A percentile compares a stretch with the other conserved stretches of the same genome.
Conservation (phyloP, 257 asterid species). For the Plectranthus barbatus region DNA sequence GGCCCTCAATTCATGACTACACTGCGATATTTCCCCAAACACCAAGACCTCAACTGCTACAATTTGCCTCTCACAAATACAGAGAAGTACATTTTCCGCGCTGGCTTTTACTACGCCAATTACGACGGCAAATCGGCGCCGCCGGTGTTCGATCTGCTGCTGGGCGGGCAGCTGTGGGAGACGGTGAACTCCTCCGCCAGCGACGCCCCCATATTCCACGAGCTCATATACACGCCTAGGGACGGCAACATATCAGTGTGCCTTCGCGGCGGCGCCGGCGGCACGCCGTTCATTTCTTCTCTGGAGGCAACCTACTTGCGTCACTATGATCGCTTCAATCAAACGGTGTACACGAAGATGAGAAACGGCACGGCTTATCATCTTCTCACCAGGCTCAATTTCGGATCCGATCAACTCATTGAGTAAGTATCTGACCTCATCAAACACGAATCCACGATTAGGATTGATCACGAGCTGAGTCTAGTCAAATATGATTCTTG, state of each 20-base stretch:
- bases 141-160: background rate
- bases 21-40: background rate
- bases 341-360: background rate
- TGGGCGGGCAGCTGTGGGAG: background rate
- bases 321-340: background rate
- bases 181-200: background rate
- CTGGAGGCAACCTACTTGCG: background rate
- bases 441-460: background rate
- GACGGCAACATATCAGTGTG: background rate
- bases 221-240: background rate
- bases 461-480: too few species aligned
- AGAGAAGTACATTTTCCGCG: background rate
- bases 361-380: background rate
- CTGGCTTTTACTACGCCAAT: slow-evolving; percentile 3
- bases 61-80: background rate
- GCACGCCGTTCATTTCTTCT: background rate
- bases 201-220: background rate
- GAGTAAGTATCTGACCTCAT: background rate
- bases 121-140: slow-evolving; percentile 3
- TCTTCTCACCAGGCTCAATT: background rate
- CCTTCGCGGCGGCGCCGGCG: background rate
- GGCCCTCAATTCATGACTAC: background rate
- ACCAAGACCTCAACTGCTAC: background rate
- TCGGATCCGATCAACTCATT: background rate
- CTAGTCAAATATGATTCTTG: background rate